Evolutionary conservation across 345 rosid genomes (phyloP), one percentile per base, ranked within the genome.

Genomic region (Lenwebbia sp.): DNA sequence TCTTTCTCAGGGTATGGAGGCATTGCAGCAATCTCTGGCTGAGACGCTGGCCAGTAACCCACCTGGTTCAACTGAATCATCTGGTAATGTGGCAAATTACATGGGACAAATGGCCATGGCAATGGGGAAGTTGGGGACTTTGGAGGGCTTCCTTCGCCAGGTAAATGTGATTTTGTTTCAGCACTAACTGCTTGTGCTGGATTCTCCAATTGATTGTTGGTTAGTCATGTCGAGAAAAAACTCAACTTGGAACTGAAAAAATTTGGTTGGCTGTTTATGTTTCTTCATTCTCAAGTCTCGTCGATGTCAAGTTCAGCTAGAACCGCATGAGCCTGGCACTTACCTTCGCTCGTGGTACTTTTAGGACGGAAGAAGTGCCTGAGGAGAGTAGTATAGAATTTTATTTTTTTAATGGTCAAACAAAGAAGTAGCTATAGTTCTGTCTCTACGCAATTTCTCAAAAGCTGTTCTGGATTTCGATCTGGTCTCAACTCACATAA

Each of bases 41-140:
- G 93, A 90, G 86, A 92, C 93, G 7, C 86, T 92, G 86, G 90
- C 93, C 82, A 90, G 74, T 57, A 90, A 89, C 82, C 55, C 91
- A 23, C 92, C 93, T 57, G 88, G 88, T 60, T 83, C 91, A 26
- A 87, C 93, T 21, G 91, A 90, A 54, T 84, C 93, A n/a, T 88
- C 91, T 11, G 92, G 90, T 25, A 89, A 90, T 28, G 92, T 92
- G 70, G 93, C 91, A 54, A 90, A 92, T 87, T 92, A 92, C 78
- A 92, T 92, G 93, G 93, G 93, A 81, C 93, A 90, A 85, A 92
- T 92, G 99, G 99, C 98, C 78, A 93, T 97, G 99, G 99, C 99
- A 51, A 96, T 96, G 98, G 99, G 99, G 84, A 92, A 92, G 89
- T 88, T 92, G n/a, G 93, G 92, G 41, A 89, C 93, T 19, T 88